Percentiles rank a stretch among this genome's conserved stretches.
These are phyloP conservation scores for Aristolochia fimbriata DNA, from an alignment of 164 flowering plant genomes.

Conservation along the genomic window DNA sequence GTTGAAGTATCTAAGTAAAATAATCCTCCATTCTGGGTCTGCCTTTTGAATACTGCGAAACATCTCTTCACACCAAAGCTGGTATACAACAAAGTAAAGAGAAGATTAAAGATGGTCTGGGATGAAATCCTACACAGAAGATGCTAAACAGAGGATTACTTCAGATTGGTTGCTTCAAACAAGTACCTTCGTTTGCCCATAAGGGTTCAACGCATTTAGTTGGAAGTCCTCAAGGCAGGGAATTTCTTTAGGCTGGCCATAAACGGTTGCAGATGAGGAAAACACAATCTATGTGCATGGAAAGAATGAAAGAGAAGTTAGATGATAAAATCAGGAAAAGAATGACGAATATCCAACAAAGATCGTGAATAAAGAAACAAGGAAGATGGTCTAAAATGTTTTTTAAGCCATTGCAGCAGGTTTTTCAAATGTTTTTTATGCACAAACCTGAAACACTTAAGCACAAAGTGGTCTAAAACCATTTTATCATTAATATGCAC, in stretches of 20 bases:
- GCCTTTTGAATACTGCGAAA: constrained; percentile 75
- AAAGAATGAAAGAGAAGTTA: constrained; percentile 7
- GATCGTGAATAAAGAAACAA: too few species aligned
- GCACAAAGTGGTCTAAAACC: too few species aligned
- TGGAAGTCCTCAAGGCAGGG: constrained; percentile 81
- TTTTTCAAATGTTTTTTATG: too few species aligned
- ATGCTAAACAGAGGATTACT: background rate
- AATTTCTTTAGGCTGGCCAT: constrained; percentile 83
- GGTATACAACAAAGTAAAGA: background rate
- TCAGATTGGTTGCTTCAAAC: background rate
- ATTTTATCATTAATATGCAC: too few species aligned
- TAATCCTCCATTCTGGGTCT: constrained; percentile 81
- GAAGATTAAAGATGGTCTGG: background rate
- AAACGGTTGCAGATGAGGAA: constrained; percentile 96
- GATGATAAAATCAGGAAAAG: background rate
- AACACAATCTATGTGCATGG: constrained; percentile 60
- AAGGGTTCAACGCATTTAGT: constrained; percentile 81
- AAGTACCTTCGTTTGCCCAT: constrained; percentile 86
- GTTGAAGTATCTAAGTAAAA: constrained; percentile 79
- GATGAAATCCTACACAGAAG: background rate
- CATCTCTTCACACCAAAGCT: constrained; percentile 92
- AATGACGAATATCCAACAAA: too few species aligned
- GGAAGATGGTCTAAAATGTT: too few species aligned
- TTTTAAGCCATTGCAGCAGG: too few species aligned
- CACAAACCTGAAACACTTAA: too few species aligned